A percentile compares a stretch with the other conserved stretches of the same genome.
These are phyloP conservation scores for Phytophthora brassicae DNA, from an alignment of 352 stramenopile species.

Conservation along the genomic window DNA sequence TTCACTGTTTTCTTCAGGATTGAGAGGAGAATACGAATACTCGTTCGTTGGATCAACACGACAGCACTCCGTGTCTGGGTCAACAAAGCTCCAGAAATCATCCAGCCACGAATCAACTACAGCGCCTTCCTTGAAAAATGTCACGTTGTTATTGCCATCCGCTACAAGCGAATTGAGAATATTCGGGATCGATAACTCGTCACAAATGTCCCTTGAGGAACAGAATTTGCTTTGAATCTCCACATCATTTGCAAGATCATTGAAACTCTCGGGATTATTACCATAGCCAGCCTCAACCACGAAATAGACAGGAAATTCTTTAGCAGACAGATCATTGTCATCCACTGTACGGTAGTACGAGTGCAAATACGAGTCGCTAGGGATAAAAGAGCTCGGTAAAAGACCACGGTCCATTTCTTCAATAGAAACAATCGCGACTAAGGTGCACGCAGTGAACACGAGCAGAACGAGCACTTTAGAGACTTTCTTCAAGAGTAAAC, in stretches of 20 bases:
- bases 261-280: constrained; percentile 42
- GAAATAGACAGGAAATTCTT: constrained; percentile 58
- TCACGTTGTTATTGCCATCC: constrained; percentile 34
- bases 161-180: constrained; percentile 53
- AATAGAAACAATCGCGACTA: constrained; percentile 55
- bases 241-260: constrained; percentile 30
- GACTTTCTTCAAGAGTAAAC: constrained; percentile 40
- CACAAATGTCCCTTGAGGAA: constrained; percentile 60
- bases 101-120: constrained; percentile 74
- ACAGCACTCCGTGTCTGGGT: constrained; percentile 66
- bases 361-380: constrained; percentile 59
- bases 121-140: constrained; percentile 44
- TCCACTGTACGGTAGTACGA: constrained; percentile 52
- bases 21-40: constrained; percentile 47
- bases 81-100: constrained; percentile 73
- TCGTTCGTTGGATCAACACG: constrained; percentile 41
- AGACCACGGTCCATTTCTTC: constrained; percentile 59
- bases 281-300: constrained; percentile 68
- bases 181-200: constrained; percentile 56
- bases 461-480: constrained; percentile 65
- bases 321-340: constrained; percentile 46
- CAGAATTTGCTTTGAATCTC: constrained; percentile 52
- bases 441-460: constrained; percentile 45
- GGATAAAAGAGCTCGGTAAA: constrained; percentile 51
- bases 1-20: constrained; percentile 30